Evolutionary conservation across 2,329 filamentous ascomycete species (phyloP), one percentile per base, ranked within the genome.

Genomic region (Onygenales sp.): DNA sequence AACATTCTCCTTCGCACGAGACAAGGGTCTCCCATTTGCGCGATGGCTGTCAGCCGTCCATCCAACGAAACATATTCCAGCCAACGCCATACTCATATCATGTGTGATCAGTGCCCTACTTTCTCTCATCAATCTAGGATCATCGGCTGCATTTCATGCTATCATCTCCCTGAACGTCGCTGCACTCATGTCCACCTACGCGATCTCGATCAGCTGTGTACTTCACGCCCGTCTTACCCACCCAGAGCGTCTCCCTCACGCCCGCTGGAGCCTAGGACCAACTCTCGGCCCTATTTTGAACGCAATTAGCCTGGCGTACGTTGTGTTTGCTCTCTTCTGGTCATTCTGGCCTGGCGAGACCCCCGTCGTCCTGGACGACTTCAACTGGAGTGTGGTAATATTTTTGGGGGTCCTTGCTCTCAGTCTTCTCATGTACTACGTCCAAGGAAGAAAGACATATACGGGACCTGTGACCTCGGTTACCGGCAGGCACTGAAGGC

Each of bases 191-290:
- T 63, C 62, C 6, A 67, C 74, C 4, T 73, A 73, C 55, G 67
- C 71, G 42, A 58, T 79, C 6, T 74, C 73, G 1, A 77, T 78
- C 48, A 66, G 64, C 11, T 77, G 75, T 58, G 61, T 74, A 8
- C 56, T 72, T n/a, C 75, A 74, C 54, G 68, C 74, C 2, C 62
- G 74, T 52, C 67, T 66, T 7, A 60, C 64, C 2, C 68, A 77
- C 52, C 56, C 66, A 1, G 67, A 77, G 50, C 54, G 65, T 1
- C 67, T 78, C 1, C 71, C 76, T 1, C 67, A 66, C 0, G 70
- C 69, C 1, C 69, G 70, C 11, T 79, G 75, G 67, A 69, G 66
- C 8, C 67, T 79, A 4, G 75, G 77, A 6, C 64, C 62, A 31
- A 72, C 64, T 46, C 74, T 44, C 9, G 54, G 56, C 33, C 52